Conservation (phyloP, 768 basidiomycete species). For the Russula vinacea region DNA sequence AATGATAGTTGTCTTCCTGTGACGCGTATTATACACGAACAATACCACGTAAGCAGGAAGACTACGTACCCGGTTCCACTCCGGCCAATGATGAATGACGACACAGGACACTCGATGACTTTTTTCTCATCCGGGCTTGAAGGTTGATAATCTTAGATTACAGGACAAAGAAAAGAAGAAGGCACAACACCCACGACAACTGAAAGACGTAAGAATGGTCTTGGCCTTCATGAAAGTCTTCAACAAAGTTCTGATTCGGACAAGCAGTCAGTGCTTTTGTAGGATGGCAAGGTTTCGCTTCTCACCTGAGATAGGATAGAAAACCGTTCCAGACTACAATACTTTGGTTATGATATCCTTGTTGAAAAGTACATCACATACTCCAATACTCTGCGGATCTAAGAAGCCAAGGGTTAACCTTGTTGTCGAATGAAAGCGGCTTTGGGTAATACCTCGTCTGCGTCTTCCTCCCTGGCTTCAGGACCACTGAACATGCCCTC, state of each 20-base stretch:
- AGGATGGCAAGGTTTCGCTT: too few relatives aligned
- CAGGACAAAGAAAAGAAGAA: not conserved
- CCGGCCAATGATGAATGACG: constrained; percentile 39
- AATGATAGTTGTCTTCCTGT: constrained; percentile 73
- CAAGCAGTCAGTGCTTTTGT: not conserved
- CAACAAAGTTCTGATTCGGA: constrained; percentile 1
- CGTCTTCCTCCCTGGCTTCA: too few relatives aligned
- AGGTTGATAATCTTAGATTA: not conserved
- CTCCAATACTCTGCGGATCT: too few relatives aligned
- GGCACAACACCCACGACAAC: constrained; percentile 19
- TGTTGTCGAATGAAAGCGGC: too few relatives aligned
- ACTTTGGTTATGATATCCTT: too few relatives aligned
- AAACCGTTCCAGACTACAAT: too few relatives aligned
- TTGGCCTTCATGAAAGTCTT: constrained; percentile 20
- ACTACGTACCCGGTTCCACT: constrained; percentile 65
- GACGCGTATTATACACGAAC: too few relatives aligned
- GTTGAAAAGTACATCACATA: too few relatives aligned
- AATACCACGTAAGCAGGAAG: not conserved
- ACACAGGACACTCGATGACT: constrained; percentile 20
- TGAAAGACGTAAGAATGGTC: constrained; percentile 21
- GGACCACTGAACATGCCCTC: too few relatives aligned
- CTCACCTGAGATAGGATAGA: constrained; percentile 18
- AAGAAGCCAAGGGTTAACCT: too few relatives aligned
- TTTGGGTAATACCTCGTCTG: too few relatives aligned
- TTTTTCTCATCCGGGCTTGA: constrained; percentile 22